Evolutionary conservation across 1,284 basidiomycete genomes (phyloP), one percentile per base, ranked within the genome.

Genomic region (Sporisorium reilianum): DNA sequence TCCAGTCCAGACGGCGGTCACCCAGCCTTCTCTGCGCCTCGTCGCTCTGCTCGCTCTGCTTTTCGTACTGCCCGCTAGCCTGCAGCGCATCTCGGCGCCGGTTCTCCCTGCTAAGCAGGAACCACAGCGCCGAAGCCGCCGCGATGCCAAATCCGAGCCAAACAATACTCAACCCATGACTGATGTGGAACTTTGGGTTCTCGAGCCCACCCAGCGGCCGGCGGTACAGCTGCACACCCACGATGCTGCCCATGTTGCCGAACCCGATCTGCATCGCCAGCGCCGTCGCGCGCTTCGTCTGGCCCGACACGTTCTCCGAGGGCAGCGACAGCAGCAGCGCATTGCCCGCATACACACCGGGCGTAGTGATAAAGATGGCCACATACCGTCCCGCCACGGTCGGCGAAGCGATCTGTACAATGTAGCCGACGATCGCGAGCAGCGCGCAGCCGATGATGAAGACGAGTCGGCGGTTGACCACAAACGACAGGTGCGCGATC

Each of bases 241-340:
- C 87, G 62, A 91, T 89, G 22, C 90, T 89, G 6, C 90, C 91
- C 45, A 89, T 85, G 76, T 91, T 89, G 8, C 90, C 90, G 12
- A 91, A 88, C 16, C 88, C 88, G 63, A 92, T 91, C 80, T 91
- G 90, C 87, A 90, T 88, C 1, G 89, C 90, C 3, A 90, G 87
- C 0, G 88, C 89, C 0, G 89, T 87, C 1, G 90, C 90, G 6
- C 90, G 88, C 79, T 91, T 91, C 1, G 90, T 91, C 77, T 91
- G 90, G 3, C 89, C 89, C 9, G 89, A 89, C n/a, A 91, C 89
- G 71, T 91, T 91, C 84, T 91, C 90, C n/a, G 88, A 87, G 0
- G 90, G 90, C 88, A 90, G 90, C 61, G 77, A 69, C 12, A 75
- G 57, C 0, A 75, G 61, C 25, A 90, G 80, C 10, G 90, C 87